Percentiles rank a stretch among this genome's conserved stretches.
Evolutionary conservation across 2,329 filamentous ascomycete genomes (phyloP).

Genomic region (Rhexocercosporidium sp.): DNA sequence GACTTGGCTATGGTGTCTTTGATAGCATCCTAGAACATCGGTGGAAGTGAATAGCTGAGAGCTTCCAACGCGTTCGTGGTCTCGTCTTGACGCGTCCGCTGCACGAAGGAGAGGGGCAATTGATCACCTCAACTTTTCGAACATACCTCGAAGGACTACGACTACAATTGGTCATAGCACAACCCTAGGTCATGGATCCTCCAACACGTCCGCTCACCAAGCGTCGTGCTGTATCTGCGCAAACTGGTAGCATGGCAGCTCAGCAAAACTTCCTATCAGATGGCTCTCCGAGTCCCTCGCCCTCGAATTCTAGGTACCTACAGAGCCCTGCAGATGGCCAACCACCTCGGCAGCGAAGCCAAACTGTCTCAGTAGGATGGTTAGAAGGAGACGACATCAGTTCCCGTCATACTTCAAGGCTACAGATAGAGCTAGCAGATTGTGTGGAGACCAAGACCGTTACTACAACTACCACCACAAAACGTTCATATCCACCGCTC

Average conservation of each 20-base stretch:
- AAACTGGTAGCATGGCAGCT: slow-evolving; percentile 19
- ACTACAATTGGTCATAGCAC: slow-evolving; percentile 1
- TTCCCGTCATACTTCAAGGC: slow-evolving; percentile 34
- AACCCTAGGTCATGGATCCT: slow-evolving; percentile 35
- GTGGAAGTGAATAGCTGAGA: slow-evolving; percentile 31
- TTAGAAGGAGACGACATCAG: slow-evolving; percentile 36
- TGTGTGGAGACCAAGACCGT: slow-evolving; percentile 74
- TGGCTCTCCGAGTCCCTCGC: slow-evolving; percentile 37
- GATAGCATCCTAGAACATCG: slow-evolving; percentile 26
- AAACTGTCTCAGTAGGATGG: slow-evolving; percentile 39
- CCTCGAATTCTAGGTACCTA: slow-evolving; percentile 33
- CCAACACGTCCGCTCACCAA: slow-evolving; percentile 32
- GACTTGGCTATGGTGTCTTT: slow-evolving; percentile 34
- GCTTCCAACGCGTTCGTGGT: slow-evolving; percentile 32
- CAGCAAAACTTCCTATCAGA: slow-evolving; percentile 30
- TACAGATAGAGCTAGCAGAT: slow-evolving; percentile 62
- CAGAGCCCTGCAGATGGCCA: slow-evolving; percentile 29
- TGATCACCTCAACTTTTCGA: slow-evolving; percentile 20
- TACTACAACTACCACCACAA: slow-evolving; percentile 91
- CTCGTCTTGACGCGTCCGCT: slow-evolving; percentile 38
- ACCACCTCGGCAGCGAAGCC: slow-evolving; percentile 31
- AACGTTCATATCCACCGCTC: slow-evolving; percentile 83
- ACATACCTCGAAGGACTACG: slow-evolving; percentile 4
- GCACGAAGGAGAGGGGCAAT: slow-evolving; percentile 32
- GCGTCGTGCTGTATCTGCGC: slow-evolving; percentile 30